Evolutionary conservation across 2,329 filamentous ascomycete species (phyloP).

Genomic region (Fusarium newnesense): DNA sequence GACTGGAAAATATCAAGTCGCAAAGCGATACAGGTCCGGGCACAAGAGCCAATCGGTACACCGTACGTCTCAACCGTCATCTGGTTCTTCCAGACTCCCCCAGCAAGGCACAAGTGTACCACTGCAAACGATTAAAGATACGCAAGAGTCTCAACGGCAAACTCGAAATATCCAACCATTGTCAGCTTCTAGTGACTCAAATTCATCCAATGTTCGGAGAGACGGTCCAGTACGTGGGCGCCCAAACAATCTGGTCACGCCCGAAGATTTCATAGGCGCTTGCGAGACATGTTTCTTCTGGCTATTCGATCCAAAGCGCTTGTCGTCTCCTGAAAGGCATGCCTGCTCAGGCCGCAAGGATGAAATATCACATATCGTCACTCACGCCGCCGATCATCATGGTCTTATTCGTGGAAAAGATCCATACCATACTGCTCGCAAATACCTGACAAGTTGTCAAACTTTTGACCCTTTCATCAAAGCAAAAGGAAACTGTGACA

Average conservation of each 20-base stretch:
- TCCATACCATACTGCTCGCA: conserved; percentile 18
- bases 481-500: conserved; percentile 24
- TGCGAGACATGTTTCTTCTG: conserved; percentile 33
- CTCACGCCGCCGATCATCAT: conserved; percentile 36
- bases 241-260: neutral
- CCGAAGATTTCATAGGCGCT: conserved; percentile 4
- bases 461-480: conserved; percentile 16
- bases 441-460: conserved; percentile 29
- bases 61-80: neutral
- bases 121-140: neutral
- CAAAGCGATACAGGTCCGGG: conserved; percentile 8
- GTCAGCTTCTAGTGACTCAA: neutral
- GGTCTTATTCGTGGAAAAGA: conserved; percentile 36
- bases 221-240: neutral
- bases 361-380: conserved; percentile 38
- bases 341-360: conserved; percentile 28
- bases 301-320: conserved; percentile 4
- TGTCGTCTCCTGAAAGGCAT: conserved; percentile 15
- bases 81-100: neutral
- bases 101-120: neutral
- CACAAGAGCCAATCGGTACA: neutral
- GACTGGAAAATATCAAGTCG: conserved; percentile 1
- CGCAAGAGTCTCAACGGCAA: neutral
- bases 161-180: neutral
- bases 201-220: neutral